phyloP scores from a whole-genome alignment of 1,284 basidiomycete species.

The Malassezia cuniculi region DNA sequence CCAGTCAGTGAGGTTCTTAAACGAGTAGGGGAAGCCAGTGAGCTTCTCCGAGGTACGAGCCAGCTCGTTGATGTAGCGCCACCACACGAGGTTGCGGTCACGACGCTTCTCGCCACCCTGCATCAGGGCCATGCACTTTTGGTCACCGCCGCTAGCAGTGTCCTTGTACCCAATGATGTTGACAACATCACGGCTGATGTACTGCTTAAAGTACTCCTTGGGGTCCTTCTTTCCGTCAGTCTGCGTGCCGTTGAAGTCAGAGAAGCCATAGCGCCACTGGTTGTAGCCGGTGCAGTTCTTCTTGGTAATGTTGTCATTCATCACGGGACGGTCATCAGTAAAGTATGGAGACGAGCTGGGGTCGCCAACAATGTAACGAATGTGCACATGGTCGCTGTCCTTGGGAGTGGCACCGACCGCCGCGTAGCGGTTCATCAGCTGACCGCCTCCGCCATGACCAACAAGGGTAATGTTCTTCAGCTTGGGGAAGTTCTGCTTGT shows the following conservation, averaged over 20 bases:
- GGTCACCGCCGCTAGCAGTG: slow-evolving; percentile 23
- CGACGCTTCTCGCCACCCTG: slow-evolving; percentile 33
- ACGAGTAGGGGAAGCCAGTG: slow-evolving; percentile 26
- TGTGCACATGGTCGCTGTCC: slow-evolving; percentile 7
- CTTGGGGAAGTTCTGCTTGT: slow-evolving; percentile 21
- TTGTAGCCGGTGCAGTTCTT: slow-evolving; percentile 30
- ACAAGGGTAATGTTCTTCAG: slow-evolving; percentile 36
- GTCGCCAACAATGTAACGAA: slow-evolving; percentile 39
- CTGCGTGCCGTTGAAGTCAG: slow-evolving; percentile 22
- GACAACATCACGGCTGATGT: slow-evolving; percentile 31
- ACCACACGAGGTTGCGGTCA: slow-evolving; percentile 39
- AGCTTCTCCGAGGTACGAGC: slow-evolving; percentile 29
- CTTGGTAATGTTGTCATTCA: slow-evolving; percentile 18
- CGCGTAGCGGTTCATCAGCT: slow-evolving; percentile 36
- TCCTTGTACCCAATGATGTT: slow-evolving; percentile 37
- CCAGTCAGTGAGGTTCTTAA: slow-evolving; percentile 30
- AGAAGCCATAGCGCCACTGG: slow-evolving; percentile 41
- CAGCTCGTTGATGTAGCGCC: slow-evolving; percentile 39
- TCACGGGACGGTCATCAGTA: slow-evolving; percentile 30
- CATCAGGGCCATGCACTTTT: slow-evolving; percentile 38
- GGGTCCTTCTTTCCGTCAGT: slow-evolving; percentile 21
- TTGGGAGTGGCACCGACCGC: slow-evolving; percentile 26
- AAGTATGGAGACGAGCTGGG: slow-evolving; percentile 33
- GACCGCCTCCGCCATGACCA: slow-evolving; percentile 43
- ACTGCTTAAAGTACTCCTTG: slow-evolving; percentile 27